phyloP scores from a whole-genome alignment of 2,329 filamentous ascomycete species.

The Paramyrothecium sp. region DNA sequence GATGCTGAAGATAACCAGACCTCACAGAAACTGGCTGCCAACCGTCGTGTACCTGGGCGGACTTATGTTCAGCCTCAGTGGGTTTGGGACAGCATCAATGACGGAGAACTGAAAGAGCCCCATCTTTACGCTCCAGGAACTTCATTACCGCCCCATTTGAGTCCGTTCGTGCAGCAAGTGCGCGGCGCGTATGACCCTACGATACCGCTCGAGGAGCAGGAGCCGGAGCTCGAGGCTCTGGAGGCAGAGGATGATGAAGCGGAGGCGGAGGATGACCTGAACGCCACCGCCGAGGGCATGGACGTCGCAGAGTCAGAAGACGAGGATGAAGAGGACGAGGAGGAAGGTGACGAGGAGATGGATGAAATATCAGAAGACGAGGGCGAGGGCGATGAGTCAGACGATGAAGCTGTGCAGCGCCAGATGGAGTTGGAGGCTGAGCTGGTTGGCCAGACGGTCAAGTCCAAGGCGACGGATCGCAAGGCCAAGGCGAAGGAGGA shows the following conservation, averaged over 20 bases:
- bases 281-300: conserved; percentile 43
- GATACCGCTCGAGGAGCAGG: conserved; percentile 79
- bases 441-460: conserved; percentile 66
- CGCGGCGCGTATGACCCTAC: conserved; percentile 92
- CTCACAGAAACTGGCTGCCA: conserved; percentile 54
- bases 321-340: conserved; percentile 40
- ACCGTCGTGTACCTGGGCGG: conserved; percentile 82
- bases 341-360: conserved; percentile 35
- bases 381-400: conserved; percentile 35
- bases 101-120: conserved; percentile 80
- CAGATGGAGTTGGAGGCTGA: conserved; percentile 94
- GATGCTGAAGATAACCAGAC: conserved; percentile 61
- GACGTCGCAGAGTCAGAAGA: conserved; percentile 48
- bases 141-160: conserved; percentile 88
- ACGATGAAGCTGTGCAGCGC: conserved; percentile 68
- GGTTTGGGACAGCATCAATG: conserved; percentile 97
- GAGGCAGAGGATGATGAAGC: conserved; percentile 60
- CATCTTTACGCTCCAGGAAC: conserved; percentile 89
- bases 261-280: conserved; percentile 37
- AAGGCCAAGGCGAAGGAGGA: conserved; percentile 67
- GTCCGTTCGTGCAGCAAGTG: conserved; percentile 87
- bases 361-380: conserved; percentile 53
- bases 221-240: conserved; percentile 81
- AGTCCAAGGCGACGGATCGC: conserved; percentile 42
- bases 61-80: conserved; percentile 96